Percentiles rank a stretch among this genome's conserved stretches.
phyloP scores from a whole-genome alignment of 176 grass and related monocot genomes.

The Ananas comosus region DNA sequence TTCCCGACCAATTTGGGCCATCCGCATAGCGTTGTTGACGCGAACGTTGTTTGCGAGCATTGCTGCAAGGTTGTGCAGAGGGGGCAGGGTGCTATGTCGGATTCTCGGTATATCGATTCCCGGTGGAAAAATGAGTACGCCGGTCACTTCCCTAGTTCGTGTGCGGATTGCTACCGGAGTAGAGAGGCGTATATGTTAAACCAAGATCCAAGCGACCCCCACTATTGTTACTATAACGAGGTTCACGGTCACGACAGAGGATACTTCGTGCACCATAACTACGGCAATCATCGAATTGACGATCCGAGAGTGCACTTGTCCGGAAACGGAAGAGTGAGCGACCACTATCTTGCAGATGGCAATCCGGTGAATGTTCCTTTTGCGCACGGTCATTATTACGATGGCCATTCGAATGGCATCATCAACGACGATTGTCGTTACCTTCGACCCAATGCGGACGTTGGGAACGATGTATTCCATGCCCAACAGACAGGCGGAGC shows the following conservation, averaged over 20 bases:
- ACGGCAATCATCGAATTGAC: slow-evolving; percentile 45
- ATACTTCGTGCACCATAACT: slow-evolving; percentile 40
- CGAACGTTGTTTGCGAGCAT: slow-evolving; percentile 45
- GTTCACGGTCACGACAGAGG: slow-evolving; percentile 50
- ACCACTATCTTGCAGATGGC: slow-evolving; percentile 44
- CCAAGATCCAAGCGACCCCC: slow-evolving; percentile 48
- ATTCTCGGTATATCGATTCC: slow-evolving; percentile 42
- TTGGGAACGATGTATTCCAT: slow-evolving; percentile 48
- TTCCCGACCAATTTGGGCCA: slow-evolving; percentile 55
- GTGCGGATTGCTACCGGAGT: slow-evolving; percentile 40
- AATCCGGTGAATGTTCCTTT: slow-evolving; percentile 50
- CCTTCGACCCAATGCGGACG: slow-evolving; percentile 29
- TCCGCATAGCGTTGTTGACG: slow-evolving; percentile 27
- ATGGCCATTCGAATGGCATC: slow-evolving; percentile 36
- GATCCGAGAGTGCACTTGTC: slow-evolving; percentile 42
- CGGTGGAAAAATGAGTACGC: slow-evolving; percentile 49
- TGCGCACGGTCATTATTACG: slow-evolving; percentile 41
- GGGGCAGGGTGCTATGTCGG: slow-evolving; percentile 28
- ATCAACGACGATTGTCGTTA: slow-evolving; percentile 47
- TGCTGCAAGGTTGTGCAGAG: slow-evolving; percentile 50
- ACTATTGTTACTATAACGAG: slow-evolving; percentile 45
- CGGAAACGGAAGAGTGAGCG: slow-evolving; percentile 37
- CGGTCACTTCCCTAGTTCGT: slow-evolving; percentile 39
- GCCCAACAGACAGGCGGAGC: slow-evolving; percentile 44
- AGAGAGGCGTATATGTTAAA: slow-evolving; percentile 38